Conservation (phyloP, 1,284 basidiomycete species). For the Irpex lacteus region DNA sequence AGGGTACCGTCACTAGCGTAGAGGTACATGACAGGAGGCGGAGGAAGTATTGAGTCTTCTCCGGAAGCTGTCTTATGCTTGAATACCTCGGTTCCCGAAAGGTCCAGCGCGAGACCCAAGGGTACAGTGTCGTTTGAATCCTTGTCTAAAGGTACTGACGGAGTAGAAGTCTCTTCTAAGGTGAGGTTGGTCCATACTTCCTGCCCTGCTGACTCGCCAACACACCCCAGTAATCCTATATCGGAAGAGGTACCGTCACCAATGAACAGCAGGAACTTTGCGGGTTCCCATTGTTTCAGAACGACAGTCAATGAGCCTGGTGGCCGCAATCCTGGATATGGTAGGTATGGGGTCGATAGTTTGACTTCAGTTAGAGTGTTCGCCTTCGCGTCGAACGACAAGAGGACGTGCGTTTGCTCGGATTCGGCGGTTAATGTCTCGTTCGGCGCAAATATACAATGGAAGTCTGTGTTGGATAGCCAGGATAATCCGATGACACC, state of each 20-base stretch:
- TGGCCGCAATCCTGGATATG: slow-evolving; percentile 48
- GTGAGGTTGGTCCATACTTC: slow-evolving; percentile 67
- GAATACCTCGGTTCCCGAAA: slow-evolving; percentile 52
- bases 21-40: slow-evolving; percentile 71
- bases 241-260: slow-evolving; percentile 77
- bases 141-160: slow-evolving; percentile 67
- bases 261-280: slow-evolving; percentile 61
- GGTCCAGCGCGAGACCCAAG: slow-evolving; percentile 66
- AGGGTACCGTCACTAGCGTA: slow-evolving; percentile 83
- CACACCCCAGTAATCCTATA: slow-evolving; percentile 64
- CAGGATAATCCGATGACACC: slow-evolving; percentile 60
- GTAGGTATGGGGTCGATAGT: slow-evolving; percentile 51
- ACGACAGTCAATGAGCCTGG: slow-evolving; percentile 54
- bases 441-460: slow-evolving; percentile 62
- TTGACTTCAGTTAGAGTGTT: slow-evolving; percentile 47
- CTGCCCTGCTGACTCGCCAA: slow-evolving; percentile 33
- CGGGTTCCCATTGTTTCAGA: slow-evolving; percentile 66
- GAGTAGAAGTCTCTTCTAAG: slow-evolving; percentile 72
- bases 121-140: slow-evolving; percentile 72
- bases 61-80: slow-evolving; percentile 41
- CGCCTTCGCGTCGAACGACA: slow-evolving; percentile 59
- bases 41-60: slow-evolving; percentile 45
- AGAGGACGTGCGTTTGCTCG: slow-evolving; percentile 58
- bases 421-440: slow-evolving; percentile 39
- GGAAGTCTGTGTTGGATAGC: slow-evolving; percentile 74